These are phyloP conservation scores for Elasticomyces elasticus DNA, from an alignment of 495 filamentous ascomycete species.

Conservation along the genomic window DNA sequence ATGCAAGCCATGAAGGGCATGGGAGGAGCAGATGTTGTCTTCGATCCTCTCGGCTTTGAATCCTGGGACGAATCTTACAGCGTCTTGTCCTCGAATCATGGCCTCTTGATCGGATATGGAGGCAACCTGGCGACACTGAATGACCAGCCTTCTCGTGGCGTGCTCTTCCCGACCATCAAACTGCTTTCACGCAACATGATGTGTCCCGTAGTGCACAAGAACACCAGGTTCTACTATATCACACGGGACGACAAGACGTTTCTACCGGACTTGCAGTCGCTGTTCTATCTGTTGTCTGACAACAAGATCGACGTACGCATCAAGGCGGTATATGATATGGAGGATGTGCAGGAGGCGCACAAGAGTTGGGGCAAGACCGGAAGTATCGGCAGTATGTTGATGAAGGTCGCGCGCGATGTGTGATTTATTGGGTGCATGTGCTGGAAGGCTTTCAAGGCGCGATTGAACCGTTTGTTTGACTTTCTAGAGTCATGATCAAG, in stretches of 20 bases:
- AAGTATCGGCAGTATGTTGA: conserved; percentile 33
- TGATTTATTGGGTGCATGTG: background rate
- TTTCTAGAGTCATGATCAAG: too few relatives aligned
- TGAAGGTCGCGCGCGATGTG: conserved; percentile 18
- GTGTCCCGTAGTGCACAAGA: conserved; percentile 14
- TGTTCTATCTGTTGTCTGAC: conserved; percentile 29
- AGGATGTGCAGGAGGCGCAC: conserved; percentile 36
- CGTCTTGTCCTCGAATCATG: conserved; percentile 24
- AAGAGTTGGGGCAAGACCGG: conserved; percentile 28
- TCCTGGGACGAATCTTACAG: conserved; percentile 38
- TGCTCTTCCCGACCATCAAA: conserved; percentile 3
- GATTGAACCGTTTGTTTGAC: too few relatives aligned
- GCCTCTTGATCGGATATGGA: conserved; percentile 23
- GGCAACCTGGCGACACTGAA: conserved; percentile 21
- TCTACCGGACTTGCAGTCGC: conserved; percentile 21
- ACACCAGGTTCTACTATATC: conserved; percentile 33
- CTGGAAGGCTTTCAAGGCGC: too few relatives aligned
- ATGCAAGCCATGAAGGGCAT: conserved; percentile 32
- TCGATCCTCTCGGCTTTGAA: conserved; percentile 39
- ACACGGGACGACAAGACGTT: conserved; percentile 29
- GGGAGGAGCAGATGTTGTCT: conserved; percentile 36
- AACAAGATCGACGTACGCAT: conserved; percentile 35
- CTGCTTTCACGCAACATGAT: conserved; percentile 24
- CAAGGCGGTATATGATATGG: conserved; percentile 34
- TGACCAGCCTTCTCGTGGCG: conserved; percentile 20